Evolutionary conservation across 1,284 basidiomycete genomes (phyloP), one percentile per base, ranked within the genome.

Genomic region (Trichosporon ovoides): DNA sequence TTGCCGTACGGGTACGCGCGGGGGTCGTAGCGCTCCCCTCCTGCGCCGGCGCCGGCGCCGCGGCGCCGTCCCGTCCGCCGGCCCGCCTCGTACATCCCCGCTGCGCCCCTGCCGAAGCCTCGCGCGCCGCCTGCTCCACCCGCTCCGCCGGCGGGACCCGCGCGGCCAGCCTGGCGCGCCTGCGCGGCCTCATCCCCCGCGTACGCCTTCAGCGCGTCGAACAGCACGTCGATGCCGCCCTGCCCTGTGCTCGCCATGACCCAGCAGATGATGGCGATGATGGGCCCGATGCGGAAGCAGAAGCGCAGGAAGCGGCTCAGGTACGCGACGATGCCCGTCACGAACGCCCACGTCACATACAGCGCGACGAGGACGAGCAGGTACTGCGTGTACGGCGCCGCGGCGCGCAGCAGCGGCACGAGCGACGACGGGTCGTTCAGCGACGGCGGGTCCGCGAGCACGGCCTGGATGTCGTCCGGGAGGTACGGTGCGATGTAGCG

Each of bases 241-340:
- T 76, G 74, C 16, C 71, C 74, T 3, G 67, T 70, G 31, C 58
- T 65, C 19, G 69, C 63, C 74, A 76, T 76, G 54, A 75, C 36
- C 71, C 71, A 74, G 2, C 65, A 69, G 24, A 71, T 63, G 19
- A 76, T 38, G 5, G 66, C 73, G 18, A 76, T 56, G 19, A 76
- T 62, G 3, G 74, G 73, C 6, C 67, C 72, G 56, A 75, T 65
- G 38, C 66, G 66, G 55, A 69, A 49, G 24, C 63, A 61, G 66
- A 76, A 74, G n/a, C 73, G 65, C 7, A 75, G 13, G 58, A 76
- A 66, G 2, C 74, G 67, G 12, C 66, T 65, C 22, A 70, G 62
- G 58, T 71, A 73, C 9, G 68, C 68, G 22, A 74, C 49, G 13
- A 74, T 51, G 1, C 67, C 66, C 7, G 68, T 36, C 22, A 75